A percentile compares a stretch with the other conserved stretches of the same genome.
Conservation (phyloP, 1,284 basidiomycete species). For the Pseudozyma hubeiensis region DNA sequence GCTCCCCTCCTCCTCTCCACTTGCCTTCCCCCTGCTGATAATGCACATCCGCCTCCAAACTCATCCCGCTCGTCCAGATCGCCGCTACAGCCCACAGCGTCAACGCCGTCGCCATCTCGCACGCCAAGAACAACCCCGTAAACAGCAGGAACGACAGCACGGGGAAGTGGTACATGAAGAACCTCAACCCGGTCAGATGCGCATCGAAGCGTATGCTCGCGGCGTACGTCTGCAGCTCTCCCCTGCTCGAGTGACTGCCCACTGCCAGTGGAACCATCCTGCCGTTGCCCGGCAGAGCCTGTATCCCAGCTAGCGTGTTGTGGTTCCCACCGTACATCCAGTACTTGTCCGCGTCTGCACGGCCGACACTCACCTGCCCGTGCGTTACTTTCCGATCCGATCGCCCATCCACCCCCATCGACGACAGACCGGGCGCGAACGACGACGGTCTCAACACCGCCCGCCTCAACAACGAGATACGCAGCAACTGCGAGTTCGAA, state of each 20-base stretch:
- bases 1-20: constrained; percentile 8
- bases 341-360: constrained; percentile 53
- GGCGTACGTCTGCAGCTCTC: constrained; percentile 61
- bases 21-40: constrained; percentile 18
- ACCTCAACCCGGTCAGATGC: constrained; percentile 60
- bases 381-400: constrained; percentile 47
- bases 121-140: constrained; percentile 57
- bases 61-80: constrained; percentile 55
- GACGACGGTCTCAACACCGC: constrained; percentile 49
- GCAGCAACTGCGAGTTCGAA: constrained; percentile 49
- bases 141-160: constrained; percentile 61
- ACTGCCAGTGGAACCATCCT: constrained; percentile 20
- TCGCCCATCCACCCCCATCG: constrained; percentile 20
- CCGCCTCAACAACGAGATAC: constrained; percentile 52
- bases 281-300: constrained; percentile 23
- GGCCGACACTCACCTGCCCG: constrained; percentile 48
- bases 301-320: constrained; percentile 34
- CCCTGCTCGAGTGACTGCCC: constrained; percentile 51
- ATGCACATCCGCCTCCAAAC: constrained; percentile 40
- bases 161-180: constrained; percentile 65
- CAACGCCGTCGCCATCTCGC: constrained; percentile 63
- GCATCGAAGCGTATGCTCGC: constrained; percentile 64
- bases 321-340: constrained; percentile 58
- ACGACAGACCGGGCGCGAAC: constrained; percentile 29
- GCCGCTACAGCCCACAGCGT: constrained; percentile 60